Percentiles rank a stretch among this genome's conserved stretches.
Conservation (phyloP, 306 rosid species). For the Ochetophila trinervis region DNA sequence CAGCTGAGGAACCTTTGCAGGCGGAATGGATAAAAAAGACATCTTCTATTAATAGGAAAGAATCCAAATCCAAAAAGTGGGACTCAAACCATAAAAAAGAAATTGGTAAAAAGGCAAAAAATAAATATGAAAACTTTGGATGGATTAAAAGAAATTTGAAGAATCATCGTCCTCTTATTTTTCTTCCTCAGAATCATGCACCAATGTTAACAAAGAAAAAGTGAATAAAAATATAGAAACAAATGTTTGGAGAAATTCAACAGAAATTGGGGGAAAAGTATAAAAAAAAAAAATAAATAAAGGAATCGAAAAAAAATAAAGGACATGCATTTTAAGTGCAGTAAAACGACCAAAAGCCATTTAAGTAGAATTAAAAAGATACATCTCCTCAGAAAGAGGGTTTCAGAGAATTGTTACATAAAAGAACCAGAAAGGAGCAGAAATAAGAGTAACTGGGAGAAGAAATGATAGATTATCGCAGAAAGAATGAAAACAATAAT, state of each 20-base stretch:
- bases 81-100: slow-evolving; percentile 25
- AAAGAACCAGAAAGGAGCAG: background rate
- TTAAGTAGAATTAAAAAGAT: too few relatives aligned
- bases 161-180: background rate
- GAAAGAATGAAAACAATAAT: too few relatives aligned
- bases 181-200: slow-evolving; percentile 3
- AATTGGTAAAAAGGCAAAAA: background rate
- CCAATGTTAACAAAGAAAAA: background rate
- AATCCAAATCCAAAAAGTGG: slow-evolving; percentile 58
- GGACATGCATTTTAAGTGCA: background rate
- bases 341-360: too few relatives aligned
- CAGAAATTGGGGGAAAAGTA: background rate
- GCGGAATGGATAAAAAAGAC: slow-evolving; percentile 64
- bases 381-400: slow-evolving; percentile 4
- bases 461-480: too few relatives aligned
- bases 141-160: slow-evolving; percentile 5
- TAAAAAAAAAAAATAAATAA: too few relatives aligned
- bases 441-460: background rate
- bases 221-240: background rate
- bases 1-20: slow-evolving; percentile 72
- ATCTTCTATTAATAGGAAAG: slow-evolving; percentile 64
- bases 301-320: too few relatives aligned
- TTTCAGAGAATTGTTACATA: background rate
- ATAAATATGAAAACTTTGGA: slow-evolving; percentile 38
- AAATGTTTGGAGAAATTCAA: background rate